Base-by-base conservation (phyloP, 441 rosid genomes). In the Eruca vesicaria region DNA sequence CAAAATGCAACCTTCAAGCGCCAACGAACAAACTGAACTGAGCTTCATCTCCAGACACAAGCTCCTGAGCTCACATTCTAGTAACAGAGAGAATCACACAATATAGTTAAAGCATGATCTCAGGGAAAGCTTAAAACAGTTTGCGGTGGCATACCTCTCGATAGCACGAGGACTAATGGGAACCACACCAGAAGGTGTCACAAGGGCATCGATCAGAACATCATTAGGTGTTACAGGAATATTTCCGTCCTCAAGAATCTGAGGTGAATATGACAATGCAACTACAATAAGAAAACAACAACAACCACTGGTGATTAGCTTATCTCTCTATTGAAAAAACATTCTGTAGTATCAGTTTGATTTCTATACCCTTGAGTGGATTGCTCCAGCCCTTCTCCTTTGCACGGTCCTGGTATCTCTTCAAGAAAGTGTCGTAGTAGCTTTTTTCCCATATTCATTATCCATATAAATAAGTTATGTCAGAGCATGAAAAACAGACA, bases 381-480 rank as follows among this genome's bases (percentile, higher is more conserved):
- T 70, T 80, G 72, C 63, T 68, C 95, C 98, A 94, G 18, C 67
- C 80, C 84, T 73, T 87, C 69, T 84, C 90, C 81, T 71, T 83
- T 28, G 95, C 92, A 73, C 85, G 91, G 59, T 85, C 85, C 76
- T 81, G 82, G 75, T 88, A 94, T 58, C 86, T 88, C 68, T 67
- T 85, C 90, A 90, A 73, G 82, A 94, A 86, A n/a, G 90, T 82
- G 80, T 94, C 98, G 32, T 94, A 94, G 66, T 94, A 94, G 16
- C 98, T 91, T 73, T 77, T 72, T n/a, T 29, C 5, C 18, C 50
- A 50, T 29, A 53, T 79, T 76, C 19, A 55, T 79, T 38, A 66
- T 43, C 23, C 56, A 82, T 56, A 68, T 67, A 68, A 28, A 67
- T 16, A 74, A 69, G 59, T 48, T 29, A 35, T 18, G 59, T 36